Evolutionary conservation across 352 stramenopile species (phyloP).

Genomic region (Globisporangium apiculatum): DNA sequence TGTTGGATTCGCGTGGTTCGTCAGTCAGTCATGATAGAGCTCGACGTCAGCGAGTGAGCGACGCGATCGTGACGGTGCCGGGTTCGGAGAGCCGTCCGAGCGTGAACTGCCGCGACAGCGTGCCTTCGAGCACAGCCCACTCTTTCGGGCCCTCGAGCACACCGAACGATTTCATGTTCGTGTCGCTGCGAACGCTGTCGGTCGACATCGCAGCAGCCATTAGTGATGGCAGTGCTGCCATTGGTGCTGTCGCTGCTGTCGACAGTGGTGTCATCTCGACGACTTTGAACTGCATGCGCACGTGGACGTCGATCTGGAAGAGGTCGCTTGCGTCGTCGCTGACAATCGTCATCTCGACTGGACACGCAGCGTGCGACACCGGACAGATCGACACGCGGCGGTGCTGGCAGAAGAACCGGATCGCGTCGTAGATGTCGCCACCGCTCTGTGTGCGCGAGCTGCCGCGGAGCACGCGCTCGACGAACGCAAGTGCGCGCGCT

Average conservation of each 20-base stretch:
- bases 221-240: neutral
- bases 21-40: too few species aligned
- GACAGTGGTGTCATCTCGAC: constrained; percentile 36
- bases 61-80: constrained; percentile 38
- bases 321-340: constrained; percentile 8
- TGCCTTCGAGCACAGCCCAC: constrained; percentile 57
- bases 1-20: neutral
- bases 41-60: constrained; percentile 7
- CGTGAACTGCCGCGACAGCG: constrained; percentile 46
- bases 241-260: neutral
- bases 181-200: neutral
- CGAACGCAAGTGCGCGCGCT: constrained; percentile 51
- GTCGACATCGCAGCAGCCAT: neutral
- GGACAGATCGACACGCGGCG: constrained; percentile 54
- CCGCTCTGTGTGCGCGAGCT: constrained; percentile 69
- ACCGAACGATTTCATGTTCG: neutral
- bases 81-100: constrained; percentile 42
- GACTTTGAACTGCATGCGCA: constrained; percentile 73
- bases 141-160: constrained; percentile 20
- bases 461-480: constrained; percentile 60
- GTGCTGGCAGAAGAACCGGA: constrained; percentile 66
- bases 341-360: constrained; percentile 46
- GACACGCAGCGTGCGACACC: constrained; percentile 52
- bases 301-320: constrained; percentile 53
- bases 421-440: constrained; percentile 77